These are phyloP conservation scores for Nissolia schottii DNA, from an alignment of 306 rosid species.

Conservation along the genomic window DNA sequence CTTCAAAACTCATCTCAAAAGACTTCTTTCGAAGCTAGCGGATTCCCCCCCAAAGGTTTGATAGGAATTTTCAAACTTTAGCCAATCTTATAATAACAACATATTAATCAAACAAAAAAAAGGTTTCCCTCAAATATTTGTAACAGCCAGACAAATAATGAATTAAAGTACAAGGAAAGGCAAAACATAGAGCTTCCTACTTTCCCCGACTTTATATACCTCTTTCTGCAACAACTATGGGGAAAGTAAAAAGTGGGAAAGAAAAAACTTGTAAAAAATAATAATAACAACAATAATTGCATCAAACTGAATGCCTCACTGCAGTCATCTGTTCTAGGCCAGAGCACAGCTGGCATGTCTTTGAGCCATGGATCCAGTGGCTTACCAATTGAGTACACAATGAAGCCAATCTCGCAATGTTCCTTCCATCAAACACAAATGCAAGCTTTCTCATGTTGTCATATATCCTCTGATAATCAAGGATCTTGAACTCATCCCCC, in stretches of 20 bases:
- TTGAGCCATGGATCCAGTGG: slow-evolving; percentile 89
- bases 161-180: slow-evolving; percentile 31
- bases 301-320: slow-evolving; percentile 33
- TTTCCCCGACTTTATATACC: slow-evolving; percentile 38
- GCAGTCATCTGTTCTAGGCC: slow-evolving; percentile 41
- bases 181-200: slow-evolving; percentile 36
- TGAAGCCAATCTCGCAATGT: slow-evolving; percentile 78
- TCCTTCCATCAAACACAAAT: slow-evolving; percentile 82
- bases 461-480: slow-evolving; percentile 72
- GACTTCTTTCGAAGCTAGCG: too few relatives aligned
- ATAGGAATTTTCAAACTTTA: background rate
- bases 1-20: too few relatives aligned
- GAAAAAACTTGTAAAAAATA: slow-evolving; percentile 4
- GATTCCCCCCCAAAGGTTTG: too few relatives aligned
- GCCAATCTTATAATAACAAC: slow-evolving; percentile 23
- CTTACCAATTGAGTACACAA: slow-evolving; percentile 86
- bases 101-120: slow-evolving; percentile 23
- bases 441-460: slow-evolving; percentile 91
- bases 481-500: slow-evolving; percentile 97
- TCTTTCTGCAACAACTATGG: slow-evolving; percentile 29
- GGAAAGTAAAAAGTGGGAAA: slow-evolving; percentile 28
- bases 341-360: slow-evolving; percentile 94
- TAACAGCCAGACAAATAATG: slow-evolving; percentile 22
- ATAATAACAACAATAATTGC: slow-evolving; percentile 22
- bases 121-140: slow-evolving; percentile 31